These are phyloP conservation scores for Ustilago xerochloae DNA, from an alignment of 1,284 basidiomycete species.

Conservation along the genomic window DNA sequence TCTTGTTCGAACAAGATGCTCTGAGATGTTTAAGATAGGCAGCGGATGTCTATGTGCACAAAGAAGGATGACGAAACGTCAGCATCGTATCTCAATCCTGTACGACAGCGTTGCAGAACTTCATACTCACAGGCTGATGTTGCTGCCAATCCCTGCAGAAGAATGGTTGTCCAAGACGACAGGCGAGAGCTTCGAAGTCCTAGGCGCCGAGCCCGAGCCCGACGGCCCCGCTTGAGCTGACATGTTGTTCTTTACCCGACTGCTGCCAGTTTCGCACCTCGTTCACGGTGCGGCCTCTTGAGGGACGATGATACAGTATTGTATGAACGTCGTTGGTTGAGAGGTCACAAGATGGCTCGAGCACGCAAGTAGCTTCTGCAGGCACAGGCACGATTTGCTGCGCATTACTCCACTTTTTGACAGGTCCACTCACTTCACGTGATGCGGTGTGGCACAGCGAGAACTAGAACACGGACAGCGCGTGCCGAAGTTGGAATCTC, in stretches of 20 bases:
- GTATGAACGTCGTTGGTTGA: neutral
- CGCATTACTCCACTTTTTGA: constrained; percentile 32
- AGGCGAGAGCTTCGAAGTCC: constrained; percentile 33
- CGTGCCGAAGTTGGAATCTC: constrained; percentile 9
- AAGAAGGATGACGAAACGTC: neutral
- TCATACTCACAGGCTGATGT: constrained; percentile 41
- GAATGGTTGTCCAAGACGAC: constrained; percentile 42
- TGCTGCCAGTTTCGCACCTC: too few species aligned
- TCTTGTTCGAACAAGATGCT: constrained; percentile 86
- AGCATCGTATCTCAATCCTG: neutral
- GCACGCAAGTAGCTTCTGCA: constrained; percentile 8
- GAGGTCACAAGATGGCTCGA: constrained; percentile 15
- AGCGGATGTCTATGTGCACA: constrained; percentile 82
- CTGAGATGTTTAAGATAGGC: constrained; percentile 94
- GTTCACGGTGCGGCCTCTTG: too few species aligned
- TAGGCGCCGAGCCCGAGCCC: constrained; percentile 10
- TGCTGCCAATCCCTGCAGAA: constrained; percentile 35
- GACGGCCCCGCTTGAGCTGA: constrained; percentile 26
- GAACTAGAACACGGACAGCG: constrained; percentile 1
- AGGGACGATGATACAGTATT: too few species aligned
- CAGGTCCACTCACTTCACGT: constrained; percentile 18
- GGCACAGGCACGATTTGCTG: constrained; percentile 14
- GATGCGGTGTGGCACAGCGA: constrained; percentile 3
- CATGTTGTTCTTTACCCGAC: constrained; percentile 13
- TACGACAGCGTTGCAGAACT: neutral